Evolutionary conservation across 2,329 filamentous ascomycete genomes (phyloP).

Genomic region (Apiospora aurea): DNA sequence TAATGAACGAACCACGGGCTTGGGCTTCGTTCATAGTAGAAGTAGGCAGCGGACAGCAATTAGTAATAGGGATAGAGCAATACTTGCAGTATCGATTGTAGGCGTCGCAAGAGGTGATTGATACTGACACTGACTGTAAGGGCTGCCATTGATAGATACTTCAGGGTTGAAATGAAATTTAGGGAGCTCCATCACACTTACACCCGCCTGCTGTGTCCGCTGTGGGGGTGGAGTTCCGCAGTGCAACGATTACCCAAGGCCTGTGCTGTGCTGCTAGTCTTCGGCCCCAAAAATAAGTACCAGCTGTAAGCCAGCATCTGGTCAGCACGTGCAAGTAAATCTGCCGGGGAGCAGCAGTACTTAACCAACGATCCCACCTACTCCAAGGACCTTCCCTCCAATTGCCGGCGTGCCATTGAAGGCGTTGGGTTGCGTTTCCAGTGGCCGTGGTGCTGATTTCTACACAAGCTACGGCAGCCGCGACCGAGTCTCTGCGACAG

Average conservation of each 20-base stretch:
- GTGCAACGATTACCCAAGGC: not conserved
- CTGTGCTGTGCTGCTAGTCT: not conserved
- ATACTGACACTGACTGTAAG: not conserved
- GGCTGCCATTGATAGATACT: too few relatives aligned
- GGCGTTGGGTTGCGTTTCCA: constrained; percentile 3
- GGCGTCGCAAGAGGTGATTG: not conserved
- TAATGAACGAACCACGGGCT: constrained; percentile 8
- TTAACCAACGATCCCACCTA: not conserved
- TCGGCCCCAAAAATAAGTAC: not conserved
- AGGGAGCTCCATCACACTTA: not conserved
- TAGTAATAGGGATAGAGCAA: not conserved
- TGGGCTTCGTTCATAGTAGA: not conserved
- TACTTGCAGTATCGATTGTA: not conserved
- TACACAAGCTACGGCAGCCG: not conserved
- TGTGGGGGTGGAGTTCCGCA: constrained; percentile 14
- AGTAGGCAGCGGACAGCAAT: not conserved
- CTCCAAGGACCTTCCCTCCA: not conserved
- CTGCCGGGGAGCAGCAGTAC: not conserved
- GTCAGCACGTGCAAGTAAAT: not conserved
- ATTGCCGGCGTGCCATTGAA: constrained; percentile 5
- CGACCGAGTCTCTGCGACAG: constrained; percentile 13
- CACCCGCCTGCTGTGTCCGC: not conserved
- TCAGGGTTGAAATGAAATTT: not conserved
- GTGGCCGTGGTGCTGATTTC: not conserved
- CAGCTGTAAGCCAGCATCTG: not conserved